Conservation (phyloP, 2,329 filamentous ascomycete genomes). For the Fusarium xylarioides region DNA sequence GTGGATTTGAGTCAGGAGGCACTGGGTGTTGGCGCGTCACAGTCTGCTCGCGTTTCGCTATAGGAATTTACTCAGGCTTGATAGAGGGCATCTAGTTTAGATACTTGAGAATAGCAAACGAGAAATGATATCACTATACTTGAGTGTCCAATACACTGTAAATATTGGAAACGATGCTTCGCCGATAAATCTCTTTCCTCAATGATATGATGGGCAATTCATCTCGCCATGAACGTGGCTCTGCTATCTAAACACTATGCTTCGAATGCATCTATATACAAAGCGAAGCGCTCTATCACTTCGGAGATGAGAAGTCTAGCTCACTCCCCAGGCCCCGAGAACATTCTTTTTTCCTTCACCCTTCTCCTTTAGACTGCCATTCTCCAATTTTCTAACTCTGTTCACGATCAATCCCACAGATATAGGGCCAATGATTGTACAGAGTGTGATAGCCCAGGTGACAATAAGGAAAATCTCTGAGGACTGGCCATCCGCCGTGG, state of each 20-base stretch:
- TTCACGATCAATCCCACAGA: slow-evolving; percentile 57
- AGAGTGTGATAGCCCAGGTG: slow-evolving; percentile 65
- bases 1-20: slow-evolving; percentile 1
- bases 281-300: no score
- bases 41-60: slow-evolving; percentile 13
- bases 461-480: slow-evolving; percentile 62
- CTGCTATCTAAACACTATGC: accelerated
- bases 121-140: not conserved
- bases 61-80: not conserved
- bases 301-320: not conserved
- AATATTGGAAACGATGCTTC: no score
- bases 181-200: no score
- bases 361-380: slow-evolving; percentile 1
- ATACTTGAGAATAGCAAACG: not conserved
- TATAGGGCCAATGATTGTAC: slow-evolving; percentile 62
- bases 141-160: not conserved
- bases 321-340: slow-evolving; percentile 37
- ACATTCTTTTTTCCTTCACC: slow-evolving; percentile 24
- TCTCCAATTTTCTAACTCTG: slow-evolving; percentile 48
- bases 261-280: no score
- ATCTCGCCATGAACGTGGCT: not conserved
- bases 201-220: no score
- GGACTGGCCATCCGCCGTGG: not conserved
- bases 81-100: not conserved
- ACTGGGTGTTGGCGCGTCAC: not conserved